A percentile compares a stretch with the other conserved stretches of the same genome.
These are phyloP conservation scores for Rhododendron simsii DNA, from an alignment of 148 eudicot species.

Conservation along the genomic window DNA sequence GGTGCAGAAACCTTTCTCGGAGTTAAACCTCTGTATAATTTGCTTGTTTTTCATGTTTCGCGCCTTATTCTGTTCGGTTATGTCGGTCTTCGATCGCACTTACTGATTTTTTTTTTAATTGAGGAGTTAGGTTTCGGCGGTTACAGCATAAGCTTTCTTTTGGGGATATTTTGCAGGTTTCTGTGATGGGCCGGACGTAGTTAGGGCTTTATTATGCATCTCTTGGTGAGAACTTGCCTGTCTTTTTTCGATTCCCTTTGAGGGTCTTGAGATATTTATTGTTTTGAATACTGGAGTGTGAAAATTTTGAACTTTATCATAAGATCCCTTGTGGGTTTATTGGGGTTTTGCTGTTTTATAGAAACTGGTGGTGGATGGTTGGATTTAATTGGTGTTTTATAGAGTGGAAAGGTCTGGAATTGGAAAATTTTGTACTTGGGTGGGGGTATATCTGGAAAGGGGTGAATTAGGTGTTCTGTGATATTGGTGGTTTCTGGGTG, in stretches of 20 bases:
- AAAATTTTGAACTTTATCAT: not conserved
- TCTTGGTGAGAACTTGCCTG: not conserved
- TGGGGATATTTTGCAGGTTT: not conserved
- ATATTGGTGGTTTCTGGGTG: not conserved
- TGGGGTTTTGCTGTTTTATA: not conserved
- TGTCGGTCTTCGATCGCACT: conserved; percentile 2
- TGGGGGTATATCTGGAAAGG: not conserved
- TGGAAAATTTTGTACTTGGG: not conserved
- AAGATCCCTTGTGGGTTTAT: not conserved
- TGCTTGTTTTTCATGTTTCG: not conserved
- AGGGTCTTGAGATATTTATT: not conserved
- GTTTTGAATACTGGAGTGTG: not conserved
- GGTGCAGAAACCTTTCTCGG: not conserved
- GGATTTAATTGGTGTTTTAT: conserved; percentile 9
- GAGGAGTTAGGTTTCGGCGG: conserved; percentile 7
- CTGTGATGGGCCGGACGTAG: not conserved
- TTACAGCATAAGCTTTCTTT: conserved; percentile 11
- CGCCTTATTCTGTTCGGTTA: not conserved
- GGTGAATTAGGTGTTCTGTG: not conserved
- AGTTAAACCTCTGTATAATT: not conserved
- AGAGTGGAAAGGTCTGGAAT: not conserved
- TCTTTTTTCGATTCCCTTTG: not conserved
- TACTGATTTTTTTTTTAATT: not conserved
- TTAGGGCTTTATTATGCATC: not conserved
- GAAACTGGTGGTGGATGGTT: not conserved